Conservation (phyloP, 176 grass and related monocot species). For the Saccharum officinarum region DNA sequence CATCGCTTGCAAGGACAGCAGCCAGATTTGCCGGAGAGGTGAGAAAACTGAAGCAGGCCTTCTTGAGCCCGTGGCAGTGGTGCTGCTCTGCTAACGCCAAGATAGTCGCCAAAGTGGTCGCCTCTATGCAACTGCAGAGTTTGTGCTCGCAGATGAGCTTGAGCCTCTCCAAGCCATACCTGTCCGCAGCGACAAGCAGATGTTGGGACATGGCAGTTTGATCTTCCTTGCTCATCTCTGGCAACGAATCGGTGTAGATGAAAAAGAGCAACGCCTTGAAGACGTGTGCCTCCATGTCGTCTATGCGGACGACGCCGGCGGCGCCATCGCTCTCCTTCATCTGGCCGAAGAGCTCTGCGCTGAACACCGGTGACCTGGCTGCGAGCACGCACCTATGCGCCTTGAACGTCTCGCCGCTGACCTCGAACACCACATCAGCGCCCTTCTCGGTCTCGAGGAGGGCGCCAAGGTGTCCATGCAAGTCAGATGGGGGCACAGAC, state of each 20-base stretch:
- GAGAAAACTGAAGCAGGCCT: background rate
- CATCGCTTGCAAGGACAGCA: background rate
- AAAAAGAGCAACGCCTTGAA: slow-evolving; percentile 43
- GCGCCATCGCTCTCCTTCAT: background rate
- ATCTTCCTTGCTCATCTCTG: background rate
- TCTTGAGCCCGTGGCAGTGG: too few relatives aligned
- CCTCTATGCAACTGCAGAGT: too few relatives aligned
- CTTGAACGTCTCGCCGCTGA: background rate
- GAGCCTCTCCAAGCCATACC: slow-evolving; percentile 19
- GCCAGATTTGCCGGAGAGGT: background rate
- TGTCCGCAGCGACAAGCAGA: slow-evolving; percentile 44
- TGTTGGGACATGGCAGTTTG: slow-evolving; percentile 28
- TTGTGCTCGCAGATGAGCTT: background rate
- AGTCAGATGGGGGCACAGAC: background rate
- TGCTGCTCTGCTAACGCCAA: too few relatives aligned
- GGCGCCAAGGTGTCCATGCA: slow-evolving; percentile 4
- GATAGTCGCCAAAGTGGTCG: too few relatives aligned
- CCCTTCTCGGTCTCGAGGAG: slow-evolving; percentile 14
- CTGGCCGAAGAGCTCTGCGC: background rate
- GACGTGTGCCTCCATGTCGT: slow-evolving; percentile 18
- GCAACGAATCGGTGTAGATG: slow-evolving; percentile 36
- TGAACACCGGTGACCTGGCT: slow-evolving; percentile 5
- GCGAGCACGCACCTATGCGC: slow-evolving; percentile 34
- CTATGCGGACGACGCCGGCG: background rate
- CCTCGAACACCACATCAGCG: slow-evolving; percentile 22